Evolutionary conservation across 495 filamentous ascomycete genomes (phyloP).

Genomic region (Aspergillus wentii): DNA sequence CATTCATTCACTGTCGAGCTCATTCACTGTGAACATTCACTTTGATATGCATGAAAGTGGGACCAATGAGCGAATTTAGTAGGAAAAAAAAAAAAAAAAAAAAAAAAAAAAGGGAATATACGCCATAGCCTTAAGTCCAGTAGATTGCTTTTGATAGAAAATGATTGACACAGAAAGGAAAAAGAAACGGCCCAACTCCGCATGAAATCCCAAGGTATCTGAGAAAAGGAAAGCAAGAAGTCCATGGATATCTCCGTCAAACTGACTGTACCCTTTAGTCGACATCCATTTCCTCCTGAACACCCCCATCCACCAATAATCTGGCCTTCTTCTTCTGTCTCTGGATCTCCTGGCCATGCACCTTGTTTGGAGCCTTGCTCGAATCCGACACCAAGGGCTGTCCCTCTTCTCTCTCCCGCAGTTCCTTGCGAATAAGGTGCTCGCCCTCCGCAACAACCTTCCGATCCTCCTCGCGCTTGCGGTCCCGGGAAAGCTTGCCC

Average conservation of each 20-base stretch:
- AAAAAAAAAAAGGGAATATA: no score
- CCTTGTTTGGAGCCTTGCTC: constrained; percentile 26
- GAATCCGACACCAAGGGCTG: constrained; percentile 34
- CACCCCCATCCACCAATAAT: constrained; percentile 61
- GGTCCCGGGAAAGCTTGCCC: constrained; percentile 77
- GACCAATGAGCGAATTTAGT: no score
- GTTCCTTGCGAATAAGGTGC: constrained; percentile 62
- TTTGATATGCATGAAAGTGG: no score
- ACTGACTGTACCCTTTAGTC: constrained; percentile 47
- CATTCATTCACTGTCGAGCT: no score
- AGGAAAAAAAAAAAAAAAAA: constrained; percentile 6
- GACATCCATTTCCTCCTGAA: constrained; percentile 66
- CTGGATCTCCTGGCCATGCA: constrained; percentile 49
- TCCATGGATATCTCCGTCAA: constrained; percentile 2
- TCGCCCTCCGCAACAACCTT: constrained; percentile 88
- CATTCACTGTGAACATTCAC: no score
- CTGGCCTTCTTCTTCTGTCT: constrained; percentile 56
- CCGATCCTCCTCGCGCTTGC: constrained; percentile 61
- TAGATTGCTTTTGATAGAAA: no score
- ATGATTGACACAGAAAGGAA: background rate
- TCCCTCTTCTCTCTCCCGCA: constrained; percentile 40
- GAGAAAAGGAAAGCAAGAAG: constrained; percentile 8
- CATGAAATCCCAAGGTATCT: constrained; percentile 3
- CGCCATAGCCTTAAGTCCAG: no score
- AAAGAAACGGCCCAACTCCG: background rate